Conservation (phyloP, 164 flowering plant genomes). For the Vitis labrusca region DNA sequence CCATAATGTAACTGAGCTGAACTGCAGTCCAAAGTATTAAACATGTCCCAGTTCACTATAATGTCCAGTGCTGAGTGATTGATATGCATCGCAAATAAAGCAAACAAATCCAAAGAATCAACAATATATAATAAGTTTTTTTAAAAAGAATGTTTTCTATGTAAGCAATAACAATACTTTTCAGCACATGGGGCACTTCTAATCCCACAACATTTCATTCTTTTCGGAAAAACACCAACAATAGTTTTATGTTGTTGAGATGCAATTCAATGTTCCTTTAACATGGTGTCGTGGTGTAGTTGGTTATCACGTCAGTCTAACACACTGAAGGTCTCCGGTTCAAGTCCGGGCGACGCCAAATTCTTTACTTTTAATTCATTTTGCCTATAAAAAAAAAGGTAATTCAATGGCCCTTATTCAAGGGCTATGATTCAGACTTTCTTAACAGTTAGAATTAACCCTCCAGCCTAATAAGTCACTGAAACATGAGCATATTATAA, state of each 20-base stretch:
- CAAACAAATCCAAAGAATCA: not conserved
- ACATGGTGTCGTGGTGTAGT: no score
- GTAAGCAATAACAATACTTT: not conserved
- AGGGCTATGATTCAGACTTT: no score
- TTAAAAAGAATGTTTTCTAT: not conserved
- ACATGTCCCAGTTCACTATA: not conserved
- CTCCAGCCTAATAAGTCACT: no score
- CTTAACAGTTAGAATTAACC: no score
- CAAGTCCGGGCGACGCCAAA: conserved; percentile 11
- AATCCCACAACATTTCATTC: no score
- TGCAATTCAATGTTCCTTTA: no score
- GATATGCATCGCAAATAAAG: not conserved
- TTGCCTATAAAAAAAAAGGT: no score
- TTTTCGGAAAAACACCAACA: no score
- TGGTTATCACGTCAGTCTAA: not conserved
- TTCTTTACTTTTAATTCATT: no score
- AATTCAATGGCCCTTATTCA: no score
- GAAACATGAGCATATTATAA: no score
- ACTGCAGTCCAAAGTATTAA: conserved; percentile 36
- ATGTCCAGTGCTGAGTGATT: conserved; percentile 3
- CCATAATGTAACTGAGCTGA: conserved; percentile 47
- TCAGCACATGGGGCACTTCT: not conserved
- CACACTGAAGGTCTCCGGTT: conserved; percentile 16
- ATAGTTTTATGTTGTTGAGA: no score
- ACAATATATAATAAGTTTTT: not conserved